phyloP scores from a whole-genome alignment of 352 stramenopile species.

The Phytophthora vignae region DNA sequence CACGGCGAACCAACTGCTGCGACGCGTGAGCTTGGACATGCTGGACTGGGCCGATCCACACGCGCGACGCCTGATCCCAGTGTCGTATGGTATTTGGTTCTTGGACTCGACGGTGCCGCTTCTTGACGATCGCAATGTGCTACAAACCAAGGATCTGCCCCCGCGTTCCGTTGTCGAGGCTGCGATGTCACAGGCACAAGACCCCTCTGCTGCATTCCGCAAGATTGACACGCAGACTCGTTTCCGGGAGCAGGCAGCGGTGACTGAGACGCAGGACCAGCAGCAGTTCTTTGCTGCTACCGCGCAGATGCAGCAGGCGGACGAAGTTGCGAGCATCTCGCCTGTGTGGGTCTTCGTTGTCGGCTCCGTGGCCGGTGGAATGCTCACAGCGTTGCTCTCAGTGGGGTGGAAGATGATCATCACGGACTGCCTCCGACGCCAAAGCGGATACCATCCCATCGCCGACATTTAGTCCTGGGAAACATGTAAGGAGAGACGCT shows the following conservation, averaged over 20 bases:
- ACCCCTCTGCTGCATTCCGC: slow-evolving; percentile 8
- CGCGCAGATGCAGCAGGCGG: slow-evolving; percentile 28
- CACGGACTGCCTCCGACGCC: slow-evolving; percentile 29
- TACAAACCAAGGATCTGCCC: slow-evolving; percentile 70
- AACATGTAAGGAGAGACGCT: neutral
- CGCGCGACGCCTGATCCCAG: slow-evolving; percentile 58
- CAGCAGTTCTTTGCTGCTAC: slow-evolving; percentile 22
- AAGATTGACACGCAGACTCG: neutral
- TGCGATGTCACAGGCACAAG: slow-evolving; percentile 27
- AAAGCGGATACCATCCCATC: slow-evolving; percentile 31
- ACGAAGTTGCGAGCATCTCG: slow-evolving; percentile 15
- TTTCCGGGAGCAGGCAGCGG: neutral
- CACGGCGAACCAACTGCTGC: slow-evolving; percentile 75
- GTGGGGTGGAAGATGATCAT: slow-evolving; percentile 41
- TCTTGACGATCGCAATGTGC: slow-evolving; percentile 46
- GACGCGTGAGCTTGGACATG: slow-evolving; percentile 62
- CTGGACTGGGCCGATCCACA: slow-evolving; percentile 55
- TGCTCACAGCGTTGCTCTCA: slow-evolving; percentile 31
- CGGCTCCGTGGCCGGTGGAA: slow-evolving; percentile 30
- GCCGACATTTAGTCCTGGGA: slow-evolving; percentile 23
- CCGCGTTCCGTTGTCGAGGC: slow-evolving; percentile 54
- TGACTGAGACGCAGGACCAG: slow-evolving; percentile 5
- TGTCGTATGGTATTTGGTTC: slow-evolving; percentile 75
- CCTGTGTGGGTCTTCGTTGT: slow-evolving; percentile 29
- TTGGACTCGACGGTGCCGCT: slow-evolving; percentile 62